Conservation (phyloP, 2,329 filamentous ascomycete genomes). For the Paramyrothecium roridum region DNA sequence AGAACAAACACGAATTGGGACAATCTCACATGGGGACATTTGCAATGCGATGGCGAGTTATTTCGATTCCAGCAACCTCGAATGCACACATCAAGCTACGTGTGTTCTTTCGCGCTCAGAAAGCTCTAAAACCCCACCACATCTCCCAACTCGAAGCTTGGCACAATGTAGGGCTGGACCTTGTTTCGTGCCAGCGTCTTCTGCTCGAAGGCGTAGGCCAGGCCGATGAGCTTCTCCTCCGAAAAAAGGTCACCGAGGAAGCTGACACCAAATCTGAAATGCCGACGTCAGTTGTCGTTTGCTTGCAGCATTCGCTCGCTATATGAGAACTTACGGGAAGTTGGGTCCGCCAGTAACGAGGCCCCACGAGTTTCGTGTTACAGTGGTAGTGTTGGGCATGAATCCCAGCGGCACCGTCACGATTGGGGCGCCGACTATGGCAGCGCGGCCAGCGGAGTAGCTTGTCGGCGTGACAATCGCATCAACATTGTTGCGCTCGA, state of each 20-base stretch:
- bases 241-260: slow-evolving; percentile 59
- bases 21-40: too few relatives aligned
- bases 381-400: slow-evolving; percentile 47
- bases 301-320: not conserved
- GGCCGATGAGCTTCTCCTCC: slow-evolving; percentile 58
- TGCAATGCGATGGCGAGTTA: too few relatives aligned
- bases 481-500: slow-evolving; percentile 51
- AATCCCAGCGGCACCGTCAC: slow-evolving; percentile 61
- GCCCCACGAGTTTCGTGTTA: slow-evolving; percentile 41
- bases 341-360: slow-evolving; percentile 52
- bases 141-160: slow-evolving; percentile 27
- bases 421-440: slow-evolving; percentile 56
- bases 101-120: not conserved
- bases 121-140: slow-evolving; percentile 6
- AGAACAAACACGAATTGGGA: too few relatives aligned
- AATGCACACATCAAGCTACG: too few relatives aligned
- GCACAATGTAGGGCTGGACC: slow-evolving; percentile 22
- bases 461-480: slow-evolving; percentile 51
- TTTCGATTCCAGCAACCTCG: too few relatives aligned
- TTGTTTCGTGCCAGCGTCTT: slow-evolving; percentile 32
- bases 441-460: slow-evolving; percentile 41
- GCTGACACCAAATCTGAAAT: slow-evolving; percentile 49
- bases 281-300: not conserved
- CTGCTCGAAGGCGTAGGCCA: slow-evolving; percentile 69
- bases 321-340: slow-evolving; percentile 30